Conservation (phyloP, 306 rosid genomes). For the Crataegus laevigata region DNA sequence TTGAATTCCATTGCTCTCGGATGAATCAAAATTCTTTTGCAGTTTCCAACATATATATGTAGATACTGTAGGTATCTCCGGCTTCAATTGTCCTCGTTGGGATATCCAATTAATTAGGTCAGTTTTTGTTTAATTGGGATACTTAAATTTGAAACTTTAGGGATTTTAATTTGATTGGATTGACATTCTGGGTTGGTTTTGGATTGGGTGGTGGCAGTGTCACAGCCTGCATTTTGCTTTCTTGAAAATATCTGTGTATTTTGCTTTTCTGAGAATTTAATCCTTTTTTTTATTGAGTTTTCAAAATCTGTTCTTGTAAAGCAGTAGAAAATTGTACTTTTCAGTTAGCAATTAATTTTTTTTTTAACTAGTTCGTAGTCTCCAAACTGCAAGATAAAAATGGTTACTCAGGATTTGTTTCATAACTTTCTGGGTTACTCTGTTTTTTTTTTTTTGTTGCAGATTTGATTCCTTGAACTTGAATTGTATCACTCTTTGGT, state of each 20-base stretch:
- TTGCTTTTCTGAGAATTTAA: not conserved
- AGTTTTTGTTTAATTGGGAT: not conserved
- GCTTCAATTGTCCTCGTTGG: not conserved
- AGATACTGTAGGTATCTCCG: not conserved
- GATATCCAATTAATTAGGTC: constrained; percentile 8
- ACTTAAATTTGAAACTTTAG: not conserved
- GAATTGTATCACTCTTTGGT: not conserved
- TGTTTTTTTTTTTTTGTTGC: not conserved
- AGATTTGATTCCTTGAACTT: not conserved
- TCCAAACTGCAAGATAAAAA: not conserved
- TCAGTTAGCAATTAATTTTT: no score
- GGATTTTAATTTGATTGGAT: not conserved
- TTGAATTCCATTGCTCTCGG: not conserved
- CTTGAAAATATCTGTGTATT: not conserved
- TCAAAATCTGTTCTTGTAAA: not conserved
- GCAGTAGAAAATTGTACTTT: not conserved
- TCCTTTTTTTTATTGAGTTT: not conserved
- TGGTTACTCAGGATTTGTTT: not conserved
- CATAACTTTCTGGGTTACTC: not conserved
- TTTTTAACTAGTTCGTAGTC: not conserved
- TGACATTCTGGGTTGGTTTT: not conserved
- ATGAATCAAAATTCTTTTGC: not conserved
- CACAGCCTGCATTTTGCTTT: not conserved
- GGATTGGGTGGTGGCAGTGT: not conserved
- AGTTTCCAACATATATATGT: not conserved